These are phyloP conservation scores for Mimosa pudica DNA, from an alignment of 306 rosid species.

Conservation along the genomic window DNA sequence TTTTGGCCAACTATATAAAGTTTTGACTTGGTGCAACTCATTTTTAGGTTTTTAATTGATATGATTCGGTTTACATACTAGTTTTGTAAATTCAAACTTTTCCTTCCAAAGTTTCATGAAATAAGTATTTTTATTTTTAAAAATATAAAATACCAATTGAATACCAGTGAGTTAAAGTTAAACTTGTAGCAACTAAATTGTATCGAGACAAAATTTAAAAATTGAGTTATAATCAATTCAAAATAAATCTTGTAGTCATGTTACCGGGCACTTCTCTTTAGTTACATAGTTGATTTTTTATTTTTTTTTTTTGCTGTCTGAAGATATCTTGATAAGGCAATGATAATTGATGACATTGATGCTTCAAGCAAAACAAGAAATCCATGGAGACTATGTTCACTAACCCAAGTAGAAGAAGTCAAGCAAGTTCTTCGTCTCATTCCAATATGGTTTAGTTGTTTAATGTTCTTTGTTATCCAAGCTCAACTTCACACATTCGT, in stretches of 20 bases:
- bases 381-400: conserved; percentile 1
- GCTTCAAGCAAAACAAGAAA: not conserved
- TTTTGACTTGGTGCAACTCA: too few relatives aligned
- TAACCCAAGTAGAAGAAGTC: not conserved
- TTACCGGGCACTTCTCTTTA: not conserved
- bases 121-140: too few relatives aligned
- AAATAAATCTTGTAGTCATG: not conserved
- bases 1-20: too few relatives aligned
- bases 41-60: too few relatives aligned
- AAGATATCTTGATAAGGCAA: not conserved
- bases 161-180: too few relatives aligned
- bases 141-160: too few relatives aligned
- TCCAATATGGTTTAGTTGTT: not conserved
- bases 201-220: too few relatives aligned
- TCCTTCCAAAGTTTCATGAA: too few relatives aligned
- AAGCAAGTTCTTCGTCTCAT: conserved; percentile 1
- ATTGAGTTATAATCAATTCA: too few relatives aligned
- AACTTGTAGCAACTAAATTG: too few relatives aligned
- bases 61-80: too few relatives aligned
- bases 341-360: not conserved
- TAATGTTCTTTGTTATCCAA: not conserved
- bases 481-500: not conserved
- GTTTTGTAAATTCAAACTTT: too few relatives aligned
- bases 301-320: not conserved
- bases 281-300: not conserved